Evolutionary conservation across 148 eudicot species (phyloP), one percentile per base, ranked within the genome.

Genomic region (Pouteria glomerata): DNA sequence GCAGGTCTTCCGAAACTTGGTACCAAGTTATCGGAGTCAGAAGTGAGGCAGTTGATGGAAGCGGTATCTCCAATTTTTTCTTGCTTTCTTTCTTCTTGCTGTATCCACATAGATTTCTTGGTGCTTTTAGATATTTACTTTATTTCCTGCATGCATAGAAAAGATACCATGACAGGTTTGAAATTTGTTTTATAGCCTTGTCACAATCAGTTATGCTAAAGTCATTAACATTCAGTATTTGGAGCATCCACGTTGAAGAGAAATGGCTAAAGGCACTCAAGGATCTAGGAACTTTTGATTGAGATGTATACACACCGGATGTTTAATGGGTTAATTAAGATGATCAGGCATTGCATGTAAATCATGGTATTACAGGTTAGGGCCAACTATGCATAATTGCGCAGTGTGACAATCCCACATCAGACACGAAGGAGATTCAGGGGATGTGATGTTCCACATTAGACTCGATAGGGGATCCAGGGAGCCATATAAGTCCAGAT

Each of bases 11-110:
- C 93, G 2, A 93, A 93, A 76, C 77, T 93, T 61, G 96, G 98
- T 56, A 90, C 96, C 63, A 93, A 85, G 82, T 82, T 93, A 48
- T 83, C 94, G 24, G 96, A 90, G 80, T 78, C 87, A 56, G 96
- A 93, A 87, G 94, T 93, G 76, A 84, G 86, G 78, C 98, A 93
- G 79, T 82, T 85, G 55, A 93, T 93, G 98, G 98, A 90, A 72
- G 96, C 98, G 82, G 98, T 93, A 90, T 55, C 57, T 45, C 16
- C 63, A 41, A 16, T 23, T 47, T n/a, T n/a, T 10, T 37, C 69
- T 60, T 74, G 4, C 29, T 68, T 37, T 26, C 3, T 50, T 19
- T 50, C 55, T 52, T 27, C 12, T 51, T 52, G 15, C 41, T 6
- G 27, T 41, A 42, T 50, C 57, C 47, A 73, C 64, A 34, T 41